Percentiles rank a stretch among this genome's conserved stretches.
phyloP scores from a whole-genome alignment of 805 yeast genomes.

The Wickerhamomyces mucosus region DNA sequence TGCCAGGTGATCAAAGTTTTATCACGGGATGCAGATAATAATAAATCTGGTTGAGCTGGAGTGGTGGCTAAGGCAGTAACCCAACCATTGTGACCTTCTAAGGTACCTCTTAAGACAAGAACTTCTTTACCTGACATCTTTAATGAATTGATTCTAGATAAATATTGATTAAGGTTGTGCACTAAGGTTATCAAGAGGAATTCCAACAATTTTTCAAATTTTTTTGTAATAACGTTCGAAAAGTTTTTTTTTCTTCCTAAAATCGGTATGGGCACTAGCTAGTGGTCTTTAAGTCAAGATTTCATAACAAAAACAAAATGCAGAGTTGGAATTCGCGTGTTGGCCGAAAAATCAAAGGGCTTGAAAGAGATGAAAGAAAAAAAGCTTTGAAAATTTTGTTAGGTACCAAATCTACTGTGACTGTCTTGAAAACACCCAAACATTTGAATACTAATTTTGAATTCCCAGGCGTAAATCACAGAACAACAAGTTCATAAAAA shows the following conservation, averaged over 20 bases:
- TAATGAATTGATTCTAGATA: constrained; percentile 5
- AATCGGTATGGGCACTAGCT: too few species aligned
- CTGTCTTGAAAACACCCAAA: constrained; percentile 1
- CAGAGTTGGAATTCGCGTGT: too few species aligned
- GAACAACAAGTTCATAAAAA: constrained; percentile 3
- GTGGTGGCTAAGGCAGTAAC: constrained; percentile 98
- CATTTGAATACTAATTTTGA: background rate
- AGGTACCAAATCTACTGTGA: constrained; percentile 1
- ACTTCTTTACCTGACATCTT: constrained; percentile 84
- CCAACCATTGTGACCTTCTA: constrained; percentile 96
- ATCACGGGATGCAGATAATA: constrained; percentile 98
- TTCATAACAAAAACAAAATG: too few species aligned
- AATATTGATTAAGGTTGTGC: background rate
- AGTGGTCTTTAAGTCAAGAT: too few species aligned
- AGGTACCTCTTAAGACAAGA: constrained; percentile 99
- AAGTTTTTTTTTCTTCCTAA: background rate
- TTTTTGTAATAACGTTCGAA: constrained; percentile 1
- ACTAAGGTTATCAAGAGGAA: background rate
- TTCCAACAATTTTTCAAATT: constrained; percentile 2
- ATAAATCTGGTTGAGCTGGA: constrained; percentile 94
- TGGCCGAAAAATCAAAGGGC: background rate
- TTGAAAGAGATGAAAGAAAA: background rate
- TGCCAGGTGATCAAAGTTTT: constrained; percentile 98
- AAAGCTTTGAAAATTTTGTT: background rate
- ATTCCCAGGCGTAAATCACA: constrained; percentile 9